phyloP scores from a whole-genome alignment of 208 protist species.

The Leishmania aethiopica region DNA sequence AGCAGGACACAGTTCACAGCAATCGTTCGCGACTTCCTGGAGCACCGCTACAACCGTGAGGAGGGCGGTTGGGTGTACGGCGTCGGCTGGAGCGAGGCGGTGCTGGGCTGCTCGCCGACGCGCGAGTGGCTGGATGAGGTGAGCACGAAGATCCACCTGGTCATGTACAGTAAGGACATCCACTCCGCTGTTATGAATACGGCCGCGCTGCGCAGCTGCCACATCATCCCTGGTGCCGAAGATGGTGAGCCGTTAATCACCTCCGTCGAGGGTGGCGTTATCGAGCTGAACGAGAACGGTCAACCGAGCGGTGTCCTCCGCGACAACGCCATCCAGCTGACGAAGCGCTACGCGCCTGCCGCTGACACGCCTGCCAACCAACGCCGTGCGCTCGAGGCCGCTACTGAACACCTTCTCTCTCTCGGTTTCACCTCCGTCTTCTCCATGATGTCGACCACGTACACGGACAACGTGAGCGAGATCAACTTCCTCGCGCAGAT shows the following conservation, averaged over 20 bases:
- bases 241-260: slow-evolving; percentile 42
- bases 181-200: slow-evolving; percentile 66
- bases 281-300: slow-evolving; percentile 42
- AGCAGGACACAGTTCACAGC: slow-evolving; percentile 35
- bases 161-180: slow-evolving; percentile 57
- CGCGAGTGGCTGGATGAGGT: slow-evolving; percentile 65
- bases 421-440: slow-evolving; percentile 58
- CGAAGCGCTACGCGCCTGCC: slow-evolving; percentile 29
- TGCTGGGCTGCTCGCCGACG: slow-evolving; percentile 56
- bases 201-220: slow-evolving; percentile 40
- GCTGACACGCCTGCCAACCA: slow-evolving; percentile 27
- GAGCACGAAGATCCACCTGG: slow-evolving; percentile 36
- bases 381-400: slow-evolving; percentile 19
- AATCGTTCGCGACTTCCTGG: slow-evolving; percentile 37
- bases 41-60: slow-evolving; percentile 18
- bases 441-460: slow-evolving; percentile 53
- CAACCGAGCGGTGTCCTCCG: slow-evolving; percentile 61
- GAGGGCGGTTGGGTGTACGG: slow-evolving; percentile 49
- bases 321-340: slow-evolving; percentile 51
- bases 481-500: slow-evolving; percentile 37
- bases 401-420: slow-evolving; percentile 35
- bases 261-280: slow-evolving; percentile 32
- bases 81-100: slow-evolving; percentile 51
- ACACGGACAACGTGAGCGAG: slow-evolving; percentile 41
- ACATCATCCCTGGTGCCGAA: slow-evolving; percentile 45